A percentile compares a stretch with the other conserved stretches of the same genome.
phyloP scores from a whole-genome alignment of 1,139 yeast species.

The Eremothecium sinecaudum region DNA sequence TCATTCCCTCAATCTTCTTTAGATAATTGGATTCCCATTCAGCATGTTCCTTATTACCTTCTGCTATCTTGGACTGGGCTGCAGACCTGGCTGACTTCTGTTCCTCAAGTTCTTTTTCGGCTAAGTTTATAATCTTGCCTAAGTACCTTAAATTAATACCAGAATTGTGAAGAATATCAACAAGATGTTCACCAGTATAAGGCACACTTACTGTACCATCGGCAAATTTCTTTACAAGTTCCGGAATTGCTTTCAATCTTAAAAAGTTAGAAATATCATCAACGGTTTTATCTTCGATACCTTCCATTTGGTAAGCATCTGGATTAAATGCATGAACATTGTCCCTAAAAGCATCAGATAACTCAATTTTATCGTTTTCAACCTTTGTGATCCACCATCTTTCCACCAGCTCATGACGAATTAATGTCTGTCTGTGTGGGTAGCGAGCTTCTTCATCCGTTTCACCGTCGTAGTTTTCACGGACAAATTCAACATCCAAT shows the following conservation, averaged over 20 bases:
- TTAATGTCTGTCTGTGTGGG: constrained; percentile 70
- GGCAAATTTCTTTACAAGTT: constrained; percentile 44
- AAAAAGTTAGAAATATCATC: constrained; percentile 61
- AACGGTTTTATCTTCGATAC: constrained; percentile 53
- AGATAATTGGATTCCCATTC: constrained; percentile 29
- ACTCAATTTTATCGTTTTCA: constrained; percentile 36
- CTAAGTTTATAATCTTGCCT: constrained; percentile 41
- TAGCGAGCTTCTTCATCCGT: constrained; percentile 39
- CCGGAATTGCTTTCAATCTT: constrained; percentile 49
- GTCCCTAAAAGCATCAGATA: constrained; percentile 48
- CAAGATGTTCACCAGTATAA: constrained; percentile 69
- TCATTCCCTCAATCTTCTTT: constrained; percentile 33
- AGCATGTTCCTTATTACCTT: constrained; percentile 31
- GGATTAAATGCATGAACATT: constrained; percentile 60
- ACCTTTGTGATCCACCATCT: constrained; percentile 79
- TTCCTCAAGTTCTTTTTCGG: constrained; percentile 23
- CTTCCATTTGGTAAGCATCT: constrained; percentile 54
- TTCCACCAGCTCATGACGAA: constrained; percentile 83
- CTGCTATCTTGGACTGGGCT: constrained; percentile 23
- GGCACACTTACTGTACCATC: constrained; percentile 51
- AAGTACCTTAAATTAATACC: constrained; percentile 90
- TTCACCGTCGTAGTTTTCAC: constrained; percentile 38
- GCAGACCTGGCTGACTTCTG: constrained; percentile 26
- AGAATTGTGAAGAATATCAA: constrained; percentile 56
- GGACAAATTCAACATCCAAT: constrained; percentile 67